phyloP scores from a whole-genome alignment of 345 rosid species.

The Salix purpurea region DNA sequence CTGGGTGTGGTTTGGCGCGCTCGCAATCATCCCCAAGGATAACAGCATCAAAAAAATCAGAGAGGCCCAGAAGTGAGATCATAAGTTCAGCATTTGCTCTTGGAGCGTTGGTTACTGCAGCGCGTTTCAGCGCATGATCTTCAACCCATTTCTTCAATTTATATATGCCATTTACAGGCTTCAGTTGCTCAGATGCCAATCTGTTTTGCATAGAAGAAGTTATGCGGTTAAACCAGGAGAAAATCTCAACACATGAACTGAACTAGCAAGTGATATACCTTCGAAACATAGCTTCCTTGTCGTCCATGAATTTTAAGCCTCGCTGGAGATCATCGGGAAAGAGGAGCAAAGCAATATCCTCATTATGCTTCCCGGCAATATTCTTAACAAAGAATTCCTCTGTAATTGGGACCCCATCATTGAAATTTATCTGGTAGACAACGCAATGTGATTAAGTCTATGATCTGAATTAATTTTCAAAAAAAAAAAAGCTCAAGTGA shows the following conservation, averaged over 20 bases:
- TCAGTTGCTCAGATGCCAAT: conserved; percentile 57
- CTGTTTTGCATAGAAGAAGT: conserved; percentile 34
- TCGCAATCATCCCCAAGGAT: conserved; percentile 77
- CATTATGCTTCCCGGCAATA: conserved; percentile 79
- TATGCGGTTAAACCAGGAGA: background rate
- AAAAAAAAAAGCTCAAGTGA: background rate
- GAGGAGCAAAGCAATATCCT: conserved; percentile 56
- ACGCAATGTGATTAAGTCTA: background rate
- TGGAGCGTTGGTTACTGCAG: conserved; percentile 96
- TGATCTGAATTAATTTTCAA: background rate
- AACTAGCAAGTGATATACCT: conserved; percentile 37
- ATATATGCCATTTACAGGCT: conserved; percentile 60
- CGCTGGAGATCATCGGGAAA: conserved; percentile 67
- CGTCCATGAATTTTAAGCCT: conserved; percentile 57
- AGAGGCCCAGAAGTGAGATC: conserved; percentile 71
- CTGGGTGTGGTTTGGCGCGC: conserved; percentile 81
- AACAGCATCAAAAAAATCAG: conserved; percentile 68
- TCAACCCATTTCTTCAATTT: conserved; percentile 80
- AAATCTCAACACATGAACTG: background rate
- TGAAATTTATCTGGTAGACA: conserved; percentile 66
- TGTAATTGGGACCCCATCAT: conserved; percentile 77
- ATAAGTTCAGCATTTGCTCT: conserved; percentile 80
- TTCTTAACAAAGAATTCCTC: conserved; percentile 63
- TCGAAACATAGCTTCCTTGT: conserved; percentile 78
- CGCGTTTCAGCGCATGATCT: conserved; percentile 75